Evolutionary conservation across 1,284 basidiomycete species (phyloP).

Genomic region (Apiotrichum sp.): DNA sequence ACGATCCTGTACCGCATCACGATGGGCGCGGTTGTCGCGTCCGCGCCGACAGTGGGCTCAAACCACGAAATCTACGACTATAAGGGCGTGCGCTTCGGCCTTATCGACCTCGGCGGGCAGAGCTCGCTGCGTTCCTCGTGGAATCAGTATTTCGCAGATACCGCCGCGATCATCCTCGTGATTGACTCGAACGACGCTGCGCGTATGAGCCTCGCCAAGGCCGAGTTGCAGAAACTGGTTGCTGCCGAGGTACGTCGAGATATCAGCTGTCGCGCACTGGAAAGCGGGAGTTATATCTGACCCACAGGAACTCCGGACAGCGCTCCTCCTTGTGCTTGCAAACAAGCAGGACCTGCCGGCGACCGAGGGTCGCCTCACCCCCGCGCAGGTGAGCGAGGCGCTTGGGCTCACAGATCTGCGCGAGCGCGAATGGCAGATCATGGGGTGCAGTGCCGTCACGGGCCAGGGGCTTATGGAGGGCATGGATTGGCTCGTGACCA

Average conservation of each 20-base stretch:
- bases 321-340: constrained; percentile 50
- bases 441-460: constrained; percentile 51
- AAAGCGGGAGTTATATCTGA: too few species aligned
- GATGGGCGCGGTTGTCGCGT: constrained; percentile 51
- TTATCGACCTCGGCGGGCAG: constrained; percentile 52
- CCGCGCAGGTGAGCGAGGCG: constrained; percentile 50
- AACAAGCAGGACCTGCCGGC: constrained; percentile 53
- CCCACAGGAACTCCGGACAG: constrained; percentile 39
- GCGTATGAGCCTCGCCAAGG: constrained; percentile 46
- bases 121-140: constrained; percentile 47
- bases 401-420: constrained; percentile 49
- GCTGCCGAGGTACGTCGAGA: constrained; percentile 37
- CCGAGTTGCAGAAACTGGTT: constrained; percentile 48
- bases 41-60: constrained; percentile 50
- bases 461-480: constrained; percentile 43
- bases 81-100: constrained; percentile 50
- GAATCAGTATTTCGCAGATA: constrained; percentile 48
- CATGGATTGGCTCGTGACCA: constrained; percentile 46
- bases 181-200: constrained; percentile 51
- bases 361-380: constrained; percentile 41
- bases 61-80: constrained; percentile 50
- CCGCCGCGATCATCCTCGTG: constrained; percentile 51
- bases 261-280: too few species aligned
- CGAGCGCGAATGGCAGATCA: constrained; percentile 52
- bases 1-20: constrained; percentile 52